Percentiles rank a stretch among this genome's conserved stretches.
These are phyloP conservation scores for Xanthoconium stramineum DNA, from an alignment of 768 basidiomycete species.

Conservation along the genomic window DNA sequence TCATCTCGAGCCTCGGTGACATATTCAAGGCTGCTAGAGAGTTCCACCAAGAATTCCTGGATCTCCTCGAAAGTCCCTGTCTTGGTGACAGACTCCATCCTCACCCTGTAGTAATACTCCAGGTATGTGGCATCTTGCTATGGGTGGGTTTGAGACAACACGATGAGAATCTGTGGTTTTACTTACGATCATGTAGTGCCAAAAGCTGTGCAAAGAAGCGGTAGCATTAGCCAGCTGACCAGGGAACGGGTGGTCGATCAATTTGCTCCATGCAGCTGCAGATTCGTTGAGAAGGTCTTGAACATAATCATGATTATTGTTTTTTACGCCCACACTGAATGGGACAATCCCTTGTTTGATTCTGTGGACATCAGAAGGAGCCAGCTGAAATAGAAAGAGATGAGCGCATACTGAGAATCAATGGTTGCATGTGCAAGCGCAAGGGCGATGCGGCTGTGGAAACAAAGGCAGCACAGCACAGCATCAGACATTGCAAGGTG, in stretches of 20 bases:
- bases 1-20: background rate
- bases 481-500: no score
- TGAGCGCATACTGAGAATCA: no score
- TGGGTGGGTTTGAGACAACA: background rate
- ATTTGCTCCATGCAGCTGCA: background rate
- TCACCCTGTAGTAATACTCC: conserved; percentile 2
- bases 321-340: background rate
- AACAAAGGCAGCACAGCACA: no score
- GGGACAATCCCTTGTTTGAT: background rate
- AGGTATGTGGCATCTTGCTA: conserved; percentile 9
- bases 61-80: background rate
- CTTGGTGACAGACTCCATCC: background rate
- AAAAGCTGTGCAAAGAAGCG: background rate
- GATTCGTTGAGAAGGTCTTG: background rate
- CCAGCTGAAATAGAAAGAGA: no score
- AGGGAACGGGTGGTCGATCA: background rate
- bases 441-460: no score
- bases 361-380: background rate
- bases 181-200: conserved; percentile 9
- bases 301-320: background rate
- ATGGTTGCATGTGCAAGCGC: no score
- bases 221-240: background rate
- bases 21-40: background rate
- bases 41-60: background rate
- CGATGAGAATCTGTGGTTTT: background rate